Base-by-base conservation (phyloP, 805 yeast genomes). In the Saturnispora ahearnii region DNA sequence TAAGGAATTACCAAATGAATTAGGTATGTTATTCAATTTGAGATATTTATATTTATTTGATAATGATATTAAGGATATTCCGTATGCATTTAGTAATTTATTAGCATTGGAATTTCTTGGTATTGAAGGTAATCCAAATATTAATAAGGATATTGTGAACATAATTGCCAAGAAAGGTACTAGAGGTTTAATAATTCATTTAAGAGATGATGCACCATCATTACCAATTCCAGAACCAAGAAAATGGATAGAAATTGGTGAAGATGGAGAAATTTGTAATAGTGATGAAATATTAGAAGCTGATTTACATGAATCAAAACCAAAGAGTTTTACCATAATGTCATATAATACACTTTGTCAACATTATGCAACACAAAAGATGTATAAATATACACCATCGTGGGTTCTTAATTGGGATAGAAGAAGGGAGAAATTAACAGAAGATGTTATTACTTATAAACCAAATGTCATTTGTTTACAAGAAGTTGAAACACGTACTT, bases 361-460 rank as follows among this genome's bases (percentile, higher is more conserved):
- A 64, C 93, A 86, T 64, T 91, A 91, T 69, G 97, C 98, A 2
- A 88, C 96, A 3, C 77, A 93, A 21, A 84, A 81, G 63, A 76
- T 91, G 84, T 93, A 87, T 67, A 91, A 86, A 60, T 91, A 87
- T 63, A 89, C 98, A 1, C 98, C 98, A 22, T 80, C 95, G 2
- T 93, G 99, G 98, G 99, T 98, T 2, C 75, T 93, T 54, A 79
- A 81, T 48, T 91, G 98, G 98, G 85, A 85, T 11, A 89, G 83
- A 67, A 84, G 99, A 67, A 79, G 84, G 61, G 82, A 85, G 53
- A 72, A 79, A 38, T 73, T 93, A 55, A 79, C 81, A 50, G 79
- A 84, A 54, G 96, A 93, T 64, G 74, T 93, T 13, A 60, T 81
- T 41, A 71, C 73, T 11, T 76, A 72, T 55, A 74, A 78, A 50